Conservation (phyloP, 2,329 filamentous ascomycete genomes). For the Pseudocercospora cruenta region DNA sequence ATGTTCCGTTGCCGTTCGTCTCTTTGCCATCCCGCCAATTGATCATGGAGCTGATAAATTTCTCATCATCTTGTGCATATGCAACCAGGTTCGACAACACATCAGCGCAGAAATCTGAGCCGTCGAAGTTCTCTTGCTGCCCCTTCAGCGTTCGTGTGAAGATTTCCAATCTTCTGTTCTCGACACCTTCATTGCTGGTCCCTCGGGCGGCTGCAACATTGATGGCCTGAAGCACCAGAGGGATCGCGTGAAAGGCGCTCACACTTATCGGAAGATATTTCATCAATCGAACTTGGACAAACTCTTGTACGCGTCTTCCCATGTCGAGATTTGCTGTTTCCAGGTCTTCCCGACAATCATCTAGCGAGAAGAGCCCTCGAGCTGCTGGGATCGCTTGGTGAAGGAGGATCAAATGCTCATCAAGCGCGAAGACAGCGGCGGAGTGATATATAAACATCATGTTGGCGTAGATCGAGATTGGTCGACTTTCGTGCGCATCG, state of each 20-base stretch:
- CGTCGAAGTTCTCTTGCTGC: constrained; percentile 28
- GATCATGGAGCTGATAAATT: constrained; percentile 27
- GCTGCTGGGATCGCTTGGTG: constrained; percentile 21
- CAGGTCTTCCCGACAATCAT: constrained; percentile 22
- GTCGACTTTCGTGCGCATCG: constrained; percentile 21
- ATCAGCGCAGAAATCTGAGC: constrained; percentile 28
- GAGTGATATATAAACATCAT: constrained; percentile 31
- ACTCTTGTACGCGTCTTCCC: constrained; percentile 22
- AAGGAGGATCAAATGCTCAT: constrained; percentile 25
- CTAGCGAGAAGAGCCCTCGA: constrained; percentile 22
- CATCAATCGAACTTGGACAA: constrained; percentile 26
- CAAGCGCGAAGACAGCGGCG: constrained; percentile 25
- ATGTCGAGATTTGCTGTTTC: constrained; percentile 25
- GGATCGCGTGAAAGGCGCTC: constrained; percentile 19
- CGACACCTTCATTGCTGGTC: constrained; percentile 24
- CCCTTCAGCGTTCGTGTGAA: constrained; percentile 25
- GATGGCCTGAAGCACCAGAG: constrained; percentile 26
- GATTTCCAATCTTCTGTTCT: constrained; percentile 24
- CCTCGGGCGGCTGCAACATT: constrained; percentile 27
- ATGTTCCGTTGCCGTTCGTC: constrained; percentile 8
- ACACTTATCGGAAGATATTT: constrained; percentile 25
- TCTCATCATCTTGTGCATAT: constrained; percentile 26
- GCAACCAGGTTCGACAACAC: constrained; percentile 25
- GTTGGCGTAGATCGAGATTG: constrained; percentile 27
- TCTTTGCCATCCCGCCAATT: constrained; percentile 22